phyloP scores from a whole-genome alignment of 1,284 basidiomycete species.

The Rhizoctonia solani region DNA sequence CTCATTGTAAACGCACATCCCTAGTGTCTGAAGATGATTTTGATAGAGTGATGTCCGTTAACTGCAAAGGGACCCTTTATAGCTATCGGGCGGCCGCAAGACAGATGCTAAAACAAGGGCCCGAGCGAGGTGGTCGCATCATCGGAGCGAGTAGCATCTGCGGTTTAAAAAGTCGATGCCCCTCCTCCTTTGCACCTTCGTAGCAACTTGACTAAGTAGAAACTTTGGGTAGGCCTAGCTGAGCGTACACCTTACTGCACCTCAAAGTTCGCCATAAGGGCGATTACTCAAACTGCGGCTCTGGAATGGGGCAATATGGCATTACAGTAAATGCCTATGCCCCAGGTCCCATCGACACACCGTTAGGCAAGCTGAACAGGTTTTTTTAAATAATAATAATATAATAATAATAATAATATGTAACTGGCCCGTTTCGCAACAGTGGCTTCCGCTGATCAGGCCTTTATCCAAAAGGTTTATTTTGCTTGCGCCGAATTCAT shows the following conservation, averaged over 20 bases:
- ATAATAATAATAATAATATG: background rate
- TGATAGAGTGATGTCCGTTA: slow-evolving; percentile 43
- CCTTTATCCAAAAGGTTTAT: background rate
- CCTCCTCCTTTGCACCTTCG: background rate
- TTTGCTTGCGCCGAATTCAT: background rate
- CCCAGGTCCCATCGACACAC: slow-evolving; percentile 35
- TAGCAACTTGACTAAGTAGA: background rate
- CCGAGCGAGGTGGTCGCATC: slow-evolving; percentile 46
- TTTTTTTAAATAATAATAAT: background rate
- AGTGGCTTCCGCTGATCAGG: background rate
- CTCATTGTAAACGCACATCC: background rate
- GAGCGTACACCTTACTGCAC: slow-evolving; percentile 35
- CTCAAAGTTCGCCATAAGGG: slow-evolving; percentile 44
- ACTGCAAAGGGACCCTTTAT: slow-evolving; percentile 46
- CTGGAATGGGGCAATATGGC: slow-evolving; percentile 39
- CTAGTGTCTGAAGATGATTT: background rate
- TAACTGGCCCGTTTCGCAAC: too few species aligned
- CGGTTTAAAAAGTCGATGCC: background rate
- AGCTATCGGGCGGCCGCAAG: slow-evolving; percentile 49
- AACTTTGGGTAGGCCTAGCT: background rate
- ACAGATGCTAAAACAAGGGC: slow-evolving; percentile 47
- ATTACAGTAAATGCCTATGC: slow-evolving; percentile 37
- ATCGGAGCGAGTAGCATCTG: slow-evolving; percentile 42
- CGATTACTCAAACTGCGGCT: slow-evolving; percentile 42
- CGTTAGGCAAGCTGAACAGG: slow-evolving; percentile 1